Percentiles rank a stretch among this genome's conserved stretches.
Conservation (phyloP, 306 rosid species). For the Quercus dentata region DNA sequence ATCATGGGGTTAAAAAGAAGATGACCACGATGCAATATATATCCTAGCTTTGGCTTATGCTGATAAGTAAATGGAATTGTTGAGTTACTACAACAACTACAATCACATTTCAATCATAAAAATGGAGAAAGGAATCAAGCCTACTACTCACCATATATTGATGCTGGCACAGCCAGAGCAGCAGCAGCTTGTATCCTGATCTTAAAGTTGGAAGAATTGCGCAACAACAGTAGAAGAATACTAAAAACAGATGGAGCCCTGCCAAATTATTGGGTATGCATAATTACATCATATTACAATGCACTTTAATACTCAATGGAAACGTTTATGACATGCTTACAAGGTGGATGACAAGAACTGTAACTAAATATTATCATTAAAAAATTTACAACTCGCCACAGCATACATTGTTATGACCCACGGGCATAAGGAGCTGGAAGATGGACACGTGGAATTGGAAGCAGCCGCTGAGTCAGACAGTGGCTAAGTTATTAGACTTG, state of each 20-base stretch:
- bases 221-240: conserved; percentile 76
- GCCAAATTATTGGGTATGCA: conserved; percentile 13
- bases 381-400: not conserved
- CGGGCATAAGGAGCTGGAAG: too few species aligned
- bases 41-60: not conserved
- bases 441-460: too few species aligned
- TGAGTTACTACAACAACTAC: conserved; percentile 1
- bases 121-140: conserved; percentile 3
- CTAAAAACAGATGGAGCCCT: conserved; percentile 86
- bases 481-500: too few species aligned
- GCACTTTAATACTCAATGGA: not conserved
- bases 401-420: not conserved
- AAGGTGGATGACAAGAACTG: not conserved
- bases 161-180: conserved; percentile 82
- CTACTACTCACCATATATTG: conserved; percentile 53
- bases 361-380: not conserved
- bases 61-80: not conserved
- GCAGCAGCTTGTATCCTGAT: conserved; percentile 97
- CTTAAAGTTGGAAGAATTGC: conserved; percentile 81
- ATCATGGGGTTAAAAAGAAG: too few species aligned
- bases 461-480: too few species aligned
- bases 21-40: too few species aligned
- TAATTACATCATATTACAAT: not conserved
- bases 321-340: not conserved
- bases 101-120: not conserved